Conservation (phyloP, 176 grass and related monocot species). For the Lolium multiflorum region DNA sequence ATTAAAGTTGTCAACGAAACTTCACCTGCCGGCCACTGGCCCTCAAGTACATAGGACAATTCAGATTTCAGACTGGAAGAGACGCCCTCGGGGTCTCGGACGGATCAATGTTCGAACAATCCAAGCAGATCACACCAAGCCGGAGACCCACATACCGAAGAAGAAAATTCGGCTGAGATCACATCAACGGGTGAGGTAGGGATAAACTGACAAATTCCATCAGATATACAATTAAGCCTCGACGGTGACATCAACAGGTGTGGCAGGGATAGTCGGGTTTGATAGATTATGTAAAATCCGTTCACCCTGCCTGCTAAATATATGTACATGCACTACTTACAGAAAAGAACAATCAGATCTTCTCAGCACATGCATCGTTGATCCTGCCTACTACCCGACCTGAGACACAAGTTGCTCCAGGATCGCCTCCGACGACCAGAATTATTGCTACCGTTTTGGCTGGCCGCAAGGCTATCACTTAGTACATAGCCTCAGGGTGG, state of each 20-base stretch:
- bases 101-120: background rate
- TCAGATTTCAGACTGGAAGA: background rate
- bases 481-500: constrained; percentile 41
- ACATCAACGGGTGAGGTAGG: background rate
- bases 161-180: background rate
- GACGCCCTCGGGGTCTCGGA: background rate
- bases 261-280: no score
- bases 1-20: no score
- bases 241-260: background rate
- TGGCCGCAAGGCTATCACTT: background rate
- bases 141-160: background rate
- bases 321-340: constrained; percentile 57
- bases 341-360: constrained; percentile 36
- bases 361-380: background rate
- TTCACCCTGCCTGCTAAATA: constrained; percentile 4
- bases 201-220: background rate
- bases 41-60: background rate
- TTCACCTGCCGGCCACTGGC: background rate
- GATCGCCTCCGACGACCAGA: constrained; percentile 22
- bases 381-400: background rate
- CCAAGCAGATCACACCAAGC: background rate
- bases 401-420: background rate
- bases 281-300: background rate
- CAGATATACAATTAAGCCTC: constrained; percentile 16
- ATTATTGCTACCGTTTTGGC: constrained; percentile 34